phyloP scores from a whole-genome alignment of 305 asterid species.

The Petunia hybrid region DNA sequence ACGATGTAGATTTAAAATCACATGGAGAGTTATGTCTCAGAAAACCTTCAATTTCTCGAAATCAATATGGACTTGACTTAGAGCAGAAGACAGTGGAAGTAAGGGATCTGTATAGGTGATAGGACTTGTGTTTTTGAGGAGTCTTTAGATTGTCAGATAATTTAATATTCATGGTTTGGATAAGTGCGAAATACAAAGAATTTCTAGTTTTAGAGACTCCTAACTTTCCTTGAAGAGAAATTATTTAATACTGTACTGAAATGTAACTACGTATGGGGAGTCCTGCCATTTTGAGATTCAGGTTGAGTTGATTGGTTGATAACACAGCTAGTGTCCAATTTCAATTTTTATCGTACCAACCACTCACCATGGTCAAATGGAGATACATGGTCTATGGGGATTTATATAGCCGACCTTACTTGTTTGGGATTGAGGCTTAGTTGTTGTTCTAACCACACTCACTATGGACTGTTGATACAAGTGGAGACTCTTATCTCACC shows the following conservation, averaged over 20 bases:
- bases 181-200: constrained; percentile 1
- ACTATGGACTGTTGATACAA: too few relatives aligned
- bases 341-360: too few relatives aligned
- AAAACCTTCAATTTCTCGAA: neutral
- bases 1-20: neutral
- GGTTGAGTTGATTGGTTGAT: too few relatives aligned
- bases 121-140: neutral
- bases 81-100: neutral
- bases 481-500: too few relatives aligned
- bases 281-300: too few relatives aligned
- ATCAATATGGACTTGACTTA: neutral
- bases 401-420: too few relatives aligned
- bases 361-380: too few relatives aligned
- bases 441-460: too few relatives aligned
- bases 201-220: neutral
- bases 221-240: neutral
- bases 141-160: neutral
- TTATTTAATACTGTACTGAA: neutral
- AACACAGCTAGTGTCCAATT: too few relatives aligned
- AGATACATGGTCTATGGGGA: too few relatives aligned
- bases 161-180: neutral
- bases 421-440: too few relatives aligned
- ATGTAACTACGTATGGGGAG: neutral
- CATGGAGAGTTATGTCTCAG: neutral
- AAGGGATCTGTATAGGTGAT: constrained; percentile 3